A percentile compares a stretch with the other conserved stretches of the same genome.
These are phyloP conservation scores for Takakia lepidozioides DNA, from an alignment of 225 moss, liverwort and hornwort species.

Conservation along the genomic window DNA sequence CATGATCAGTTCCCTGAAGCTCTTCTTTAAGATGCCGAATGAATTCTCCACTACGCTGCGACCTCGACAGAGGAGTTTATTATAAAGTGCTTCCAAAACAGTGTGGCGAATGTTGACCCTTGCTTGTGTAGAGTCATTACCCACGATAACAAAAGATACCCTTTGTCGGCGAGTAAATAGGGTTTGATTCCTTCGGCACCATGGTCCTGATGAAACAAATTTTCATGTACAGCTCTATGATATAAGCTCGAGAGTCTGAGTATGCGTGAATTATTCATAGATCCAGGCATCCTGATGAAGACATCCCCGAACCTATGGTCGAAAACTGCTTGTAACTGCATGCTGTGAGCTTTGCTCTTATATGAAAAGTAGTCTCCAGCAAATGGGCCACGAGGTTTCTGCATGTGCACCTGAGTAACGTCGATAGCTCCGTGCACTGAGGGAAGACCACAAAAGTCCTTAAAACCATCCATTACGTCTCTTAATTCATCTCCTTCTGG, in stretches of 20 bases:
- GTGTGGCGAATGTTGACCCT: no score
- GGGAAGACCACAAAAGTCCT: background rate
- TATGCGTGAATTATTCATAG: background rate
- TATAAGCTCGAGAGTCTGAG: background rate
- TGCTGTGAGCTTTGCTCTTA: background rate
- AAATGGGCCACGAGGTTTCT: background rate
- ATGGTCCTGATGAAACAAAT: background rate
- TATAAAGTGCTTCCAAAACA: no score
- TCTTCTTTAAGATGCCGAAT: no score
- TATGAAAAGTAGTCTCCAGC: background rate
- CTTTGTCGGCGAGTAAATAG: background rate
- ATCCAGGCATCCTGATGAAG: background rate
- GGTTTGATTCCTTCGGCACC: background rate
- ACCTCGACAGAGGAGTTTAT: no score
- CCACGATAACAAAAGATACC: background rate
- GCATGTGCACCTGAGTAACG: background rate
- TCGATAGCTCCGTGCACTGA: no score
- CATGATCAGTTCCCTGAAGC: no score
- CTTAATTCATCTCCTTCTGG: background rate
- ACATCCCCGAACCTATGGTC: background rate
- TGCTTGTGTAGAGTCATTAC: background rate
- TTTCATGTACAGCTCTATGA: background rate
- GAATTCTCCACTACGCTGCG: no score
- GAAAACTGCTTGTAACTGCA: background rate
- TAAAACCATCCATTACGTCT: background rate